Base-by-base conservation (phyloP, 306 rosid species). In the Cicer pinnatifidum region DNA sequence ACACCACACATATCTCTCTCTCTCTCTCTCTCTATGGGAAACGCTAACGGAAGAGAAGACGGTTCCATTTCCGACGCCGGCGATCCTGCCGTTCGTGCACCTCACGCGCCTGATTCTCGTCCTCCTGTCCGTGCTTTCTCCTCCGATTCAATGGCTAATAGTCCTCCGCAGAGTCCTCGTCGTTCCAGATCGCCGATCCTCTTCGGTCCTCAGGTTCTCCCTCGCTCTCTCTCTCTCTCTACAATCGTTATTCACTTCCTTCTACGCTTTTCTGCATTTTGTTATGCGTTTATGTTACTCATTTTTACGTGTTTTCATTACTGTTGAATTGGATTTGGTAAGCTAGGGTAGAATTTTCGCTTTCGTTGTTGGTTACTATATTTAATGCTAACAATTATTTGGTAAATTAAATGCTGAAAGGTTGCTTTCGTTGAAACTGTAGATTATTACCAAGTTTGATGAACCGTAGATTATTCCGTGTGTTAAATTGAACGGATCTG, bases 201-300 rank as follows among this genome's bases (percentile, higher is more conserved):
- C 85, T 92, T 90, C 80, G 81, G 89, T 35, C 92, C 97, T 39
- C 97, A 92, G 97, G 97, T 92, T 57, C 75, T 77, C 38, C 60
- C 51, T 57, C 43, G 0, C 1, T 40, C n/a, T 17, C 19, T 9
- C 1, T 68, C 48, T 19, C 43, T 45, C n/a, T 73, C 35, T 28
- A 28, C 35, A 28, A 28, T 28, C 35, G 35, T 39, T 46, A 8
- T 33, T 6, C 3, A n/a, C 37, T 65, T 62, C 16, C 41, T 6
- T 72, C 4, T 1, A 5, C 11, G 11, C 7, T 47, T 81, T 35
- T 58, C 51, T 67, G 47, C 58, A 38, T 75, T 57, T 9, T 39
- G 60, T n/a, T 39, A 3, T 33, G 23, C 15, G 8, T 16, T 72
- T 20, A 13, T 72, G 16, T 28, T 35, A 54, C 58, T 43, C n/a